Base-by-base conservation (phyloP, 148 eudicot genomes). In the Amaranthus hypochondriacus region DNA sequence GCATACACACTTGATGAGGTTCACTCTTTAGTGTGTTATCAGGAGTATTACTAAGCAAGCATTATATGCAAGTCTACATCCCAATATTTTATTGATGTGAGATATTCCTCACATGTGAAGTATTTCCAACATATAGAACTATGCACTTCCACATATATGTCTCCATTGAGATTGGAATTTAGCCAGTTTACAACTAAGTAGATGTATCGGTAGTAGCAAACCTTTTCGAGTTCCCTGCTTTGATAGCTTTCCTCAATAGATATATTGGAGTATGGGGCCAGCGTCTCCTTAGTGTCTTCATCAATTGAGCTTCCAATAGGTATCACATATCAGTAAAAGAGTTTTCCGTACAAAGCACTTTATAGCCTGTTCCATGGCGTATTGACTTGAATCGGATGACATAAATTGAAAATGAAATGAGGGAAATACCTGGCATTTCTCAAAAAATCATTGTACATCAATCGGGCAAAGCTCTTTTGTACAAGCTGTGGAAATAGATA, bases 151-250 rank as follows among this genome's bases (percentile, higher is more conserved):
- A 49, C 43, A 51, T 54, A 5, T 18, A 48, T 6, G 8, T 64
- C 51, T 51, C 43, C 39, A 47, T 5, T 13, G 53, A 43, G 47
- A 56, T 44, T 46, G 4, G 6, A n/a, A 5, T 42, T 64, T 42
- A 42, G 39, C 49, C 46, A 14, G 67, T 53, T 53, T 46, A 46
- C 47, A 28, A 43, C 10, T 56, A 12, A 7, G 9, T 5, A 9
- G 68, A 69, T 53, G 5, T 57, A 44, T 58, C n/a, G 77, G 62
- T 48, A 69, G 7, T 67, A 62, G 67, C 76, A 58, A 47, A 90
- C 99, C 99, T 96, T 96, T 80, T 96, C 99, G 60, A 96, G 99
- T 82, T 96, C 99, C 69, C 97, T 90, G 86, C 96, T 96, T 77
- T 85, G 85, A 60, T 90, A 92, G 81, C 99, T 96, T 81, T 87